Conservation (phyloP, 352 stramenopile genomes). For the Globisporangium cylindrosporum region DNA sequence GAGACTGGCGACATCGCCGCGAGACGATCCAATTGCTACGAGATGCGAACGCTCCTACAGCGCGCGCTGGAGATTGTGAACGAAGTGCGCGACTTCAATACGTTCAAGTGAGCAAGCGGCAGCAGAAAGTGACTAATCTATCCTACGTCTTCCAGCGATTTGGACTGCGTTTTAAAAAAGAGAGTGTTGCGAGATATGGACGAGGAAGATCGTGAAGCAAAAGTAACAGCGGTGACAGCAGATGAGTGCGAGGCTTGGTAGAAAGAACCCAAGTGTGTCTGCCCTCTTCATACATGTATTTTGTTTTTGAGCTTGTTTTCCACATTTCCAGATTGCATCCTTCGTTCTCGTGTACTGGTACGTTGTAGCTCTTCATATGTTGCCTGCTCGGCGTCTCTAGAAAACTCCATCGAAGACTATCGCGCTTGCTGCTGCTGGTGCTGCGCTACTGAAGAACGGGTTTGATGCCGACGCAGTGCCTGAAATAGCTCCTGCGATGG, state of each 20-base stretch:
- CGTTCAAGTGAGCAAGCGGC: constrained; percentile 86
- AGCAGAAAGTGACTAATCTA: constrained; percentile 13
- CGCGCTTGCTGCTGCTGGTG: neutral
- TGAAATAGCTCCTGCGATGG: neutral
- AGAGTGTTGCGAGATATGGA: neutral
- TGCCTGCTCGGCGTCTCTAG: neutral
- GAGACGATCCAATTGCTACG: constrained; percentile 92
- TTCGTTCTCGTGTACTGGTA: neutral
- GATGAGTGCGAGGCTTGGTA: neutral
- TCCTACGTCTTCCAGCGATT: neutral
- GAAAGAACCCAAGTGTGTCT: neutral
- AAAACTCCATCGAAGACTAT: constrained; percentile 16
- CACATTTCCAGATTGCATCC: neutral
- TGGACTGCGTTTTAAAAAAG: neutral
- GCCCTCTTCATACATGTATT: constrained; percentile 18
- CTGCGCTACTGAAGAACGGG: constrained; percentile 1
- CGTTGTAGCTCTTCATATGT: neutral
- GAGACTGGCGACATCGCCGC: constrained; percentile 95
- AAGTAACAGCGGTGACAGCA: neutral
- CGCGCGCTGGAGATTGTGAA: constrained; percentile 98
- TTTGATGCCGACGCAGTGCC: neutral
- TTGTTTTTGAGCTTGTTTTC: constrained; percentile 10
- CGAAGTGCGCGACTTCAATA: constrained; percentile 98
- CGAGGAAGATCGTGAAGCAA: neutral
- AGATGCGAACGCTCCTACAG: constrained; percentile 96